phyloP scores from a whole-genome alignment of 305 asterid species.

The Plantago lanceolata region DNA sequence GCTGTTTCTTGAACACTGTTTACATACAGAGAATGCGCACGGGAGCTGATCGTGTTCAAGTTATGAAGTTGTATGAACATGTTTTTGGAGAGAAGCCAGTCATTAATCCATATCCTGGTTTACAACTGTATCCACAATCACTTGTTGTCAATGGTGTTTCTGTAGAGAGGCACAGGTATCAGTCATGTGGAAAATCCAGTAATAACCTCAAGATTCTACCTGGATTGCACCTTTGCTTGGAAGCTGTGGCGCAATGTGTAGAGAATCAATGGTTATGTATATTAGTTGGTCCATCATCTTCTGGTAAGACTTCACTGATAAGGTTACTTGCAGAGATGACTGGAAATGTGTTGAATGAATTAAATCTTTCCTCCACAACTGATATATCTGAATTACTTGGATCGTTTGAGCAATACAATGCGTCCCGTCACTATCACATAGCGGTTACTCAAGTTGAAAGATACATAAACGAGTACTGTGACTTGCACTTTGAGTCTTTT shows the following conservation, averaged over 20 bases:
- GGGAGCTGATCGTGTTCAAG: conserved; percentile 67
- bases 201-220: conserved; percentile 69
- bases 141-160: conserved; percentile 58
- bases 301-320: conserved; percentile 86
- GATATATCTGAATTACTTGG: conserved; percentile 97
- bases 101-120: conserved; percentile 60
- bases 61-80: conserved; percentile 61
- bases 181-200: conserved; percentile 41
- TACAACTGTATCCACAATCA: conserved; percentile 52
- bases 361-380: conserved; percentile 91
- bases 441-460: conserved; percentile 65
- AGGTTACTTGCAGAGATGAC: conserved; percentile 84
- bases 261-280: conserved; percentile 90
- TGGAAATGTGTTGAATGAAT: conserved; percentile 77
- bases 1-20: conserved; percentile 79
- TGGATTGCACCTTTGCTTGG: conserved; percentile 59
- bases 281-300: conserved; percentile 88
- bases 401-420: conserved; percentile 91
- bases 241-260: conserved; percentile 68
- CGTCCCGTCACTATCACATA: conserved; percentile 68
- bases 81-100: conserved; percentile 64
- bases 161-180: conserved; percentile 51
- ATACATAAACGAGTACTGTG: conserved; percentile 66
- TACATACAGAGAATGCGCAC: conserved; percentile 96
- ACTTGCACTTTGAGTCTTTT: conserved; percentile 56